Conservation (phyloP, 495 filamentous ascomycete species). For the Amniculicola lignicola region DNA sequence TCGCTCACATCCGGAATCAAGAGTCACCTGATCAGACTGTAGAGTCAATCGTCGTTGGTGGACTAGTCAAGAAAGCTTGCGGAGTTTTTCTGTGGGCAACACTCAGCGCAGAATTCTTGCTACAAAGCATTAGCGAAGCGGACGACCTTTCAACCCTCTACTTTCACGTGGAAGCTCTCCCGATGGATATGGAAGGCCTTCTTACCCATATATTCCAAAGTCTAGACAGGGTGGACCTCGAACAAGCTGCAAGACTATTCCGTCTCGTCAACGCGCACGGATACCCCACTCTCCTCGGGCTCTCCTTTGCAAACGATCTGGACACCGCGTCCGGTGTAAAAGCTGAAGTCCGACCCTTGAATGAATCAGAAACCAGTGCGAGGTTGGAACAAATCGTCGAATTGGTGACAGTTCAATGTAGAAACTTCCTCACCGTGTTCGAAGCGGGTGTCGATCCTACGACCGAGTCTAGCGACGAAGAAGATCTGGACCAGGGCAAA, state of each 20-base stretch:
- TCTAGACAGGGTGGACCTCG: neutral
- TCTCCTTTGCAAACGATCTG: conserved; percentile 9
- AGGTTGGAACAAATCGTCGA: conserved; percentile 3
- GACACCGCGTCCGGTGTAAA: conserved; percentile 5
- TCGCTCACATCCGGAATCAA: neutral
- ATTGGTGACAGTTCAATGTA: conserved; percentile 1
- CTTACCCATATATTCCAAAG: conserved; percentile 1
- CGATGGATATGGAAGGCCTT: conserved; percentile 3
- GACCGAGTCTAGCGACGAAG: neutral
- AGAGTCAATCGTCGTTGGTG: conserved; percentile 1
- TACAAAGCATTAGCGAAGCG: neutral
- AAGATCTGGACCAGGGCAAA: neutral
- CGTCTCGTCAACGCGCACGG: conserved; percentile 12
- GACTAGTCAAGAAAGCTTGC: conserved; percentile 9
- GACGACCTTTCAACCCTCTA: conserved; percentile 6
- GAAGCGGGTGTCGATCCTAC: too few relatives aligned
- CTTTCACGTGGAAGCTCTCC: conserved; percentile 4
- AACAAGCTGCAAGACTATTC: conserved; percentile 8
- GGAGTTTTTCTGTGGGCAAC: conserved; percentile 19
- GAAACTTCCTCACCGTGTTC: conserved; percentile 8
- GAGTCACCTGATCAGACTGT: conserved; percentile 9
- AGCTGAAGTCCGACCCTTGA: conserved; percentile 5
- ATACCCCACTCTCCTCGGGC: conserved; percentile 8
- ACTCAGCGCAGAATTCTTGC: neutral
- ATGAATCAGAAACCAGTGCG: neutral